Conservation (phyloP, 306 rosid genomes). For the Trifolium fragiferum region DNA sequence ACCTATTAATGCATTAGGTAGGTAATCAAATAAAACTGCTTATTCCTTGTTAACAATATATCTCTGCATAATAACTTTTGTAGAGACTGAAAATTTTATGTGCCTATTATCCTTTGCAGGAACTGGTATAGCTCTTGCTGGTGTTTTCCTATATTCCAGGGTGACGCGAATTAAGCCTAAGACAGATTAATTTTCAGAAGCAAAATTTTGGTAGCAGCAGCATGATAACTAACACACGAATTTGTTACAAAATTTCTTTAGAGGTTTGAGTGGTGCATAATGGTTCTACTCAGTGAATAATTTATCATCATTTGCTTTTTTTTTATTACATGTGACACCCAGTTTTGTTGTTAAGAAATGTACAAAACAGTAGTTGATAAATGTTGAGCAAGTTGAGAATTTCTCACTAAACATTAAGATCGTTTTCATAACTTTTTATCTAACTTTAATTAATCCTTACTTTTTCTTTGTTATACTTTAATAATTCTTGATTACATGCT, state of each 20-base stretch:
- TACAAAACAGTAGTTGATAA: neutral
- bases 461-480: neutral
- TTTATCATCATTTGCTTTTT: neutral
- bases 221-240: neutral
- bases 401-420: neutral
- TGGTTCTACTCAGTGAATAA: conserved; percentile 37
- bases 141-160: conserved; percentile 93
- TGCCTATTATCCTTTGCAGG: conserved; percentile 57
- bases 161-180: conserved; percentile 77
- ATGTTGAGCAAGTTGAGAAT: neutral
- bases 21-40: conserved; percentile 29
- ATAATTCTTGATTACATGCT: neutral
- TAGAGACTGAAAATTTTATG: conserved; percentile 16
- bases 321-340: neutral
- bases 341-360: neutral
- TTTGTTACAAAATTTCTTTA: conserved; percentile 36
- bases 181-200: conserved; percentile 52
- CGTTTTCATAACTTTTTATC: neutral
- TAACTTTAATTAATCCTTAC: conserved; percentile 2
- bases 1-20: conserved; percentile 81
- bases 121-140: conserved; percentile 86
- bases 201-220: conserved; percentile 46
- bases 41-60: conserved; percentile 23
- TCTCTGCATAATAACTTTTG: neutral
- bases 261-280: conserved; percentile 46